Evolutionary conservation across 2,329 filamentous ascomycete species (phyloP).

Genomic region (Xenoacremonium recifei): DNA sequence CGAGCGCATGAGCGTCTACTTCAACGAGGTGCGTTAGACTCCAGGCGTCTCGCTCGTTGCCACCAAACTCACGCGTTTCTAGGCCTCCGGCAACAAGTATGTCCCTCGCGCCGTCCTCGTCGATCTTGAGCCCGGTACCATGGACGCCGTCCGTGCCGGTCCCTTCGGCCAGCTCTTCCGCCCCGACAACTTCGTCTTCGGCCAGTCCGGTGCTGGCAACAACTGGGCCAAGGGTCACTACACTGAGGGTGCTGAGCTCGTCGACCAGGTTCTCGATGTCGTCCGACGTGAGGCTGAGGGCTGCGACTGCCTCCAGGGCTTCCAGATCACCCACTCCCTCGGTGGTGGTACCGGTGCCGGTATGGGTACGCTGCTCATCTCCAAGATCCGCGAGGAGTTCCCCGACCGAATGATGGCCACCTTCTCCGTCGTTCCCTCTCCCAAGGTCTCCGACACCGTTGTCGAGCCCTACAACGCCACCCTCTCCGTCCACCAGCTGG

Average conservation of each 20-base stretch:
- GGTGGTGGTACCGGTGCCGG: constrained; percentile 99
- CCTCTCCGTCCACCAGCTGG: constrained; percentile 96
- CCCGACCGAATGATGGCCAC: constrained; percentile 99
- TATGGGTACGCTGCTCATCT: constrained; percentile 99
- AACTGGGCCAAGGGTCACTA: constrained; percentile 99
- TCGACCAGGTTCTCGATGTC: constrained; percentile 97
- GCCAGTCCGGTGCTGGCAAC: constrained; percentile 99
- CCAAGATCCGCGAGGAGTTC: constrained; percentile 99
- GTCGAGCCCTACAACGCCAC: constrained; percentile 99
- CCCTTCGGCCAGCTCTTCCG: constrained; percentile 99
- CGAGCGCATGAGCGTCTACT: constrained; percentile 99
- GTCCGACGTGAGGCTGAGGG: constrained; percentile 98
- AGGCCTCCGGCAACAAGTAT: constrained; percentile 98
- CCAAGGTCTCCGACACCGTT: constrained; percentile 99
- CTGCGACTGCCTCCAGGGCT: constrained; percentile 99
- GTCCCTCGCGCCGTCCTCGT: constrained; percentile 98
- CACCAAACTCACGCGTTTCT: constrained; percentile 5
- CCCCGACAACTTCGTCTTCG: constrained; percentile 99
- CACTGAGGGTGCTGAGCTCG: constrained; percentile 98
- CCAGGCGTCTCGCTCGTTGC: constrained; percentile 5
- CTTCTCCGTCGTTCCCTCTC: constrained; percentile 97
- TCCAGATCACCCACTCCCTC: constrained; percentile 99
- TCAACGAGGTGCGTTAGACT: constrained; percentile 65
- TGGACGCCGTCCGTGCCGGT: constrained; percentile 97
- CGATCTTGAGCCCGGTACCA: constrained; percentile 98